Percentiles rank a stretch among this genome's conserved stretches.
Conservation (phyloP, 108 stramenopile species). For the Nitzschia sp. region DNA sequence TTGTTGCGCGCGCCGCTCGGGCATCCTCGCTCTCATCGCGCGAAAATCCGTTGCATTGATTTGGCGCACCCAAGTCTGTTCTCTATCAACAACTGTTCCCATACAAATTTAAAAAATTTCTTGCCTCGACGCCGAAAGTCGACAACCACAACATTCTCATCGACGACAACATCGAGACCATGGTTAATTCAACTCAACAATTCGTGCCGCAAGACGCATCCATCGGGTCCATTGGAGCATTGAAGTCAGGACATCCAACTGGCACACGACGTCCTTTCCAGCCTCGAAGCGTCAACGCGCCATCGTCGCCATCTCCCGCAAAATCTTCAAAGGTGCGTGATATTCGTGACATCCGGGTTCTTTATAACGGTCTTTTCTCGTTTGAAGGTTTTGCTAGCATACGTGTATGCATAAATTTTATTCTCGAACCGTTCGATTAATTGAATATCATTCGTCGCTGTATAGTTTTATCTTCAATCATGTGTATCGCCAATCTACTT, state of each 20-base stretch:
- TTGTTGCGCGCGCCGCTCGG: no score
- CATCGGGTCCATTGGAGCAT: background rate
- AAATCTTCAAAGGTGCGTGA: constrained; percentile 5
- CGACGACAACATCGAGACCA: background rate
- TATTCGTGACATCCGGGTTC: constrained; percentile 20
- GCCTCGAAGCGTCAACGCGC: constrained; percentile 15
- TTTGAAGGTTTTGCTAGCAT: constrained; percentile 1
- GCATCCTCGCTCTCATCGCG: no score
- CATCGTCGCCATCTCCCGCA: background rate
- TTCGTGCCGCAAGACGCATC: background rate
- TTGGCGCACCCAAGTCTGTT: no score
- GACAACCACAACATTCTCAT: background rate
- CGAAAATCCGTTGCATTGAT: background rate
- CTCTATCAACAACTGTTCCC: no score
- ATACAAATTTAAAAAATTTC: background rate
- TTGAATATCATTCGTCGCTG: no score
- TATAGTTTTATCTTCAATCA: no score
- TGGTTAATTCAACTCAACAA: constrained; percentile 7
- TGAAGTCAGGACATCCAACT: background rate
- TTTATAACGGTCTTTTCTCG: constrained; percentile 8
- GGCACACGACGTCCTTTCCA: constrained; percentile 19
- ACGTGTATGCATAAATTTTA: background rate
- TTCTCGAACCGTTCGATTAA: constrained; percentile 8
- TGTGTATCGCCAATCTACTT: no score
- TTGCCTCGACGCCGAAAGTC: background rate